Conservation (phyloP, 805 yeast species). For the Saturnispora galanensis region DNA sequence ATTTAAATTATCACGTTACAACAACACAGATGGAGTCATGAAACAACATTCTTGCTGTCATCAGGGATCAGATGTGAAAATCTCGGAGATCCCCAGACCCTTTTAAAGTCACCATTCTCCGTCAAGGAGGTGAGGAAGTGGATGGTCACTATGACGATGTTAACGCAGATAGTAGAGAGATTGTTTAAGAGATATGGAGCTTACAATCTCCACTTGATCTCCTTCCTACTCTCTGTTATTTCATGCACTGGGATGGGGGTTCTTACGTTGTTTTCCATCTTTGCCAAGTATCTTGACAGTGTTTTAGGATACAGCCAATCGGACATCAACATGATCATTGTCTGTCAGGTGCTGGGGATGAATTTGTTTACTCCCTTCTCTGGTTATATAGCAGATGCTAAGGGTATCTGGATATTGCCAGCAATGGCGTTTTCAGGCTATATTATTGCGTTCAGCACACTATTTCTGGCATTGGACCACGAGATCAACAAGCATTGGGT, state of each 20-base stretch:
- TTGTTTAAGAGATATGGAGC: constrained; percentile 18
- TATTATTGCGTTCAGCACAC: constrained; percentile 52
- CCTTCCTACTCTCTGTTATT: constrained; percentile 22
- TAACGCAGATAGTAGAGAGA: neutral
- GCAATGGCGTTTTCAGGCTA: constrained; percentile 52
- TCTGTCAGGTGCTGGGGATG: constrained; percentile 70
- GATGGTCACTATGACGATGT: no score
- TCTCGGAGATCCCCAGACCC: neutral
- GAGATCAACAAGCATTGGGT: constrained; percentile 27
- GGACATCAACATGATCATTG: constrained; percentile 59
- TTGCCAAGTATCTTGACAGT: constrained; percentile 56
- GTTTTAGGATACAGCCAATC: constrained; percentile 53
- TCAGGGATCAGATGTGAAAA: neutral
- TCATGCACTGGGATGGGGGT: constrained; percentile 26
- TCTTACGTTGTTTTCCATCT: constrained; percentile 40
- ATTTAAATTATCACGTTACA: neutral
- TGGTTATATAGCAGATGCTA: constrained; percentile 74
- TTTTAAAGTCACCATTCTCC: neutral
- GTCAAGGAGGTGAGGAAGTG: neutral
- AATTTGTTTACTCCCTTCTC: constrained; percentile 71
- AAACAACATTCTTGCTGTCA: neutral
- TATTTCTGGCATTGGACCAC: constrained; percentile 30
- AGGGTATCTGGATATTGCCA: constrained; percentile 65
- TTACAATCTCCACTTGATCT: constrained; percentile 14
- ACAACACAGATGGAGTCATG: neutral